Conservation (phyloP, 768 basidiomycete genomes). For the Austroboletus eburneus region DNA sequence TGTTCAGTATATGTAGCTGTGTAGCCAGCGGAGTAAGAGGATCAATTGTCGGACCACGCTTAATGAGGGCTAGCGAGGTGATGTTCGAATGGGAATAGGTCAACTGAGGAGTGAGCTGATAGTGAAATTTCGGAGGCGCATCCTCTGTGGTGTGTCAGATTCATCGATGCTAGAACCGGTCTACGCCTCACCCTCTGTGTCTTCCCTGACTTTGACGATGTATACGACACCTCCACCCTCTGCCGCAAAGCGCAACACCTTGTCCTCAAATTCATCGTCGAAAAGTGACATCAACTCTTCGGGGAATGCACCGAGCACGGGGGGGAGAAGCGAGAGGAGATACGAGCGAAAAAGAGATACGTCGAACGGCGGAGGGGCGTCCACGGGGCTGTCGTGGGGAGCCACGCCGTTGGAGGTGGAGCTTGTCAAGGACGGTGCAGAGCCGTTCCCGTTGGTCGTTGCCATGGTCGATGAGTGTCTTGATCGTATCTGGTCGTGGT, state of each 20-base stretch:
- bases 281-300: slow-evolving; percentile 66
- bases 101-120: slow-evolving; percentile 67
- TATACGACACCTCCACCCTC: slow-evolving; percentile 79
- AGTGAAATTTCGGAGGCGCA: slow-evolving; percentile 54
- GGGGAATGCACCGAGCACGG: slow-evolving; percentile 68
- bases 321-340: slow-evolving; percentile 68
- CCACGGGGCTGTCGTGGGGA: slow-evolving; percentile 29
- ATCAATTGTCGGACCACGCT: slow-evolving; percentile 82
- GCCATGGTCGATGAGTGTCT: slow-evolving; percentile 11
- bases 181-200: slow-evolving; percentile 56
- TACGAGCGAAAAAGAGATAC: slow-evolving; percentile 66
- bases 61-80: slow-evolving; percentile 92
- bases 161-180: too few relatives aligned
- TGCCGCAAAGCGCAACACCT: slow-evolving; percentile 67
- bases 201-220: slow-evolving; percentile 75
- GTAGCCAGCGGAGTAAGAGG: slow-evolving; percentile 70
- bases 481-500: slow-evolving; percentile 10
- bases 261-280: slow-evolving; percentile 72
- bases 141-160: slow-evolving; percentile 49
- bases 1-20: slow-evolving; percentile 89
- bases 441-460: slow-evolving; percentile 20
- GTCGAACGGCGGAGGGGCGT: slow-evolving; percentile 54
- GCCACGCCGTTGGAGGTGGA: slow-evolving; percentile 28
- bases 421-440: slow-evolving; percentile 26
- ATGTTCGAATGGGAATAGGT: slow-evolving; percentile 76